Conservation (phyloP, 805 yeast species). For the Pichia gijzeniarum region DNA sequence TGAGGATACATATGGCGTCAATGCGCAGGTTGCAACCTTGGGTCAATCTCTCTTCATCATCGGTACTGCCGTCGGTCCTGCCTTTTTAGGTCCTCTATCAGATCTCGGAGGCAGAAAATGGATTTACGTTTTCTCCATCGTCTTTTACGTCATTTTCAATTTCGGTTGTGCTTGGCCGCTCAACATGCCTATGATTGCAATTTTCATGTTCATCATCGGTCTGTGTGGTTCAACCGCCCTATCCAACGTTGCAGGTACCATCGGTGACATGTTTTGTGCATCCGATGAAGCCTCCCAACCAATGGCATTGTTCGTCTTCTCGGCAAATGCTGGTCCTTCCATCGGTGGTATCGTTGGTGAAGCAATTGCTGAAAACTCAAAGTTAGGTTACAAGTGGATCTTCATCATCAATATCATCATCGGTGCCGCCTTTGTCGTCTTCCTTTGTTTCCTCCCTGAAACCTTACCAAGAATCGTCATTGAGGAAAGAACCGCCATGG, state of each 20-base stretch:
- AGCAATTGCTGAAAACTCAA: slow-evolving; percentile 27
- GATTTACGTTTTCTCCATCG: slow-evolving; percentile 29
- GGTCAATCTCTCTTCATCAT: slow-evolving; percentile 32
- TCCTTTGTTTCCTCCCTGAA: slow-evolving; percentile 27
- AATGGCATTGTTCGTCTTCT: slow-evolving; percentile 30
- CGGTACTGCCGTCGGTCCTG: slow-evolving; percentile 33
- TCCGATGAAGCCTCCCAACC: slow-evolving; percentile 33
- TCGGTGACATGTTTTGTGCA: slow-evolving; percentile 31
- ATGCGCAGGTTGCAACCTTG: slow-evolving; percentile 29
- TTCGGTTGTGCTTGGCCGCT: slow-evolving; percentile 32
- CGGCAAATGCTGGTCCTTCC: slow-evolving; percentile 33
- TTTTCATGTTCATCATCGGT: slow-evolving; percentile 30
- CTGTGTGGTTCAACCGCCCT: slow-evolving; percentile 29
- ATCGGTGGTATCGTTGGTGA: slow-evolving; percentile 34
- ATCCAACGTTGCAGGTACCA: slow-evolving; percentile 32
- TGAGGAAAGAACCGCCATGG: slow-evolving; percentile 25
- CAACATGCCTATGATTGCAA: slow-evolving; percentile 30
- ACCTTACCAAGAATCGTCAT: slow-evolving; percentile 33
- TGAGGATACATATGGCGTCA: slow-evolving; percentile 23
- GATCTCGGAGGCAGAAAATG: slow-evolving; percentile 34
- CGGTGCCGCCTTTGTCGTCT: slow-evolving; percentile 23
- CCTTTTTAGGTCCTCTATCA: slow-evolving; percentile 32
- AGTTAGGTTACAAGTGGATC: slow-evolving; percentile 30
- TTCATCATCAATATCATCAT: slow-evolving; percentile 30
- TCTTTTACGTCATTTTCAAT: slow-evolving; percentile 26